Percentiles rank a stretch among this genome's conserved stretches.
Conservation (phyloP, 805 yeast genomes). For the Metschnikowia cubensis region DNA sequence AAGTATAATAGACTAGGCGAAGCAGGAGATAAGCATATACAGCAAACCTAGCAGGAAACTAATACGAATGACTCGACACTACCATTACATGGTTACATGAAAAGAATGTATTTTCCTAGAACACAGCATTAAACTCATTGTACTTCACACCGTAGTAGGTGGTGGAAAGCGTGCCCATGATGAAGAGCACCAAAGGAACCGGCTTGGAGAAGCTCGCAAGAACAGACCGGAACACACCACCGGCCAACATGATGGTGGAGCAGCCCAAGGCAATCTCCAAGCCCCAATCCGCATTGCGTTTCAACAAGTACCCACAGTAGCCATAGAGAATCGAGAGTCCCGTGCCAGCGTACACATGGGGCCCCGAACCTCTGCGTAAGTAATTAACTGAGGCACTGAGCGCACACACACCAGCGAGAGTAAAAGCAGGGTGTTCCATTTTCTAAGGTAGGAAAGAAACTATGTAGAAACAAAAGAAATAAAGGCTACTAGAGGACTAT, state of each 20-base stretch:
- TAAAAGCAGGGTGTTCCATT: conserved; percentile 75
- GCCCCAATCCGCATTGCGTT: conserved; percentile 73
- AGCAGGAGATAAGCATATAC: no score
- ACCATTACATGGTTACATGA: no score
- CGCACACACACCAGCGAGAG: conserved; percentile 64
- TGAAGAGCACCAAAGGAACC: conserved; percentile 63
- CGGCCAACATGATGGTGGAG: conserved; percentile 59
- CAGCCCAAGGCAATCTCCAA: conserved; percentile 75
- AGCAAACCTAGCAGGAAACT: no score
- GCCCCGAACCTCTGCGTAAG: conserved; percentile 63
- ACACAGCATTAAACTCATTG: conserved; percentile 56
- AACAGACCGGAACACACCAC: conserved; percentile 69
- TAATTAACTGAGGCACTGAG: conserved; percentile 72
- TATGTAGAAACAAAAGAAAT: no score
- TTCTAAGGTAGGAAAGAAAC: no score
- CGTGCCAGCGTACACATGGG: conserved; percentile 77
- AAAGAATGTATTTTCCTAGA: neutral
- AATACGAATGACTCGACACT: no score
- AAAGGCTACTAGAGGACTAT: no score
- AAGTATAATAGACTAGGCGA: no score
- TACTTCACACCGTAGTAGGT: conserved; percentile 73
- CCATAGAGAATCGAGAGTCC: conserved; percentile 58
- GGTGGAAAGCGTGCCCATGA: conserved; percentile 60
- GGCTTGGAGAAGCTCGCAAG: conserved; percentile 63
- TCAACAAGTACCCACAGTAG: conserved; percentile 70